phyloP scores from a whole-genome alignment of 495 filamentous ascomycete species.

The Aspergillus hancockii region DNA sequence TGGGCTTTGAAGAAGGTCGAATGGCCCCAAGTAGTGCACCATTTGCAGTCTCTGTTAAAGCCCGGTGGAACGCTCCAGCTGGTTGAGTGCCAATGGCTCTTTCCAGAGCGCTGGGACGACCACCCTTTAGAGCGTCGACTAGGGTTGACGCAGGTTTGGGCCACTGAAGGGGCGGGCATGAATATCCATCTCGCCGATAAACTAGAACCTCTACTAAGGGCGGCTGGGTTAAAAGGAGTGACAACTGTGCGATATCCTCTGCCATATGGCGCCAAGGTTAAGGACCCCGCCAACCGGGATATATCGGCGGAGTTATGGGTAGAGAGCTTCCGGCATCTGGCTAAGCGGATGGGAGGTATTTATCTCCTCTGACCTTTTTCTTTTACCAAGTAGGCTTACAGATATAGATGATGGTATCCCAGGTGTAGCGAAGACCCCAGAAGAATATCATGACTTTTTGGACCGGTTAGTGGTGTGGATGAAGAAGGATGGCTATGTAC shows the following conservation, averaged over 20 bases:
- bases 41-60: slow-evolving; percentile 3
- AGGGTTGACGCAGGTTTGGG: slow-evolving; percentile 10
- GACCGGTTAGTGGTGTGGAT: slow-evolving; percentile 6
- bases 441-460: slow-evolving; percentile 10
- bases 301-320: slow-evolving; percentile 8
- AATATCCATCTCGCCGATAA: slow-evolving; percentile 12
- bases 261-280: slow-evolving; percentile 6
- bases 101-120: background rate
- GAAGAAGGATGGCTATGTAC: slow-evolving; percentile 11
- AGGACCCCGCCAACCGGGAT: slow-evolving; percentile 3
- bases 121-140: background rate
- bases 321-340: slow-evolving; percentile 10
- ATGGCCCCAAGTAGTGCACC: slow-evolving; percentile 6
- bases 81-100: slow-evolving; percentile 14
- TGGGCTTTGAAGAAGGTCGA: slow-evolving; percentile 13
- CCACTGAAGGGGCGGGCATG: slow-evolving; percentile 9
- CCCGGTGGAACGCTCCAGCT: slow-evolving; percentile 14
- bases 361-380: background rate
- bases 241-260: slow-evolving; percentile 6
- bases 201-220: background rate
- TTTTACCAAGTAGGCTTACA: background rate
- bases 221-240: slow-evolving; percentile 7
- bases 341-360: slow-evolving; percentile 11
- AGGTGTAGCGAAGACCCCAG: slow-evolving; percentile 7
- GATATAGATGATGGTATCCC: slow-evolving; percentile 10